Evolutionary conservation across 805 yeast species (phyloP), one percentile per base, ranked within the genome.

Genomic region (Tetrapisispora nanseiensis): DNA sequence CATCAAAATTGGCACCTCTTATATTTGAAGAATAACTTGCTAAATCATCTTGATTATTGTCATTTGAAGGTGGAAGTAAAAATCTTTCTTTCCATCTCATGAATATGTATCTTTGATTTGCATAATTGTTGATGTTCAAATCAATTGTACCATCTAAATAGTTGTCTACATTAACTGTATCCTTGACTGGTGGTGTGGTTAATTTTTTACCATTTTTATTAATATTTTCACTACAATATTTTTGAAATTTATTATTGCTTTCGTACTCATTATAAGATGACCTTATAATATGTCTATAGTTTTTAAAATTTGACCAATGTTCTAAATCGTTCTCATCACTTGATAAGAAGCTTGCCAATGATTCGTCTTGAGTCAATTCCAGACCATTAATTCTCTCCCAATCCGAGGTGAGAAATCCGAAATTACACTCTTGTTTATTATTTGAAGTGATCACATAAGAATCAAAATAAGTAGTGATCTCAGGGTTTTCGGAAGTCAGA

Each of bases 11-110:
- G 0, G 95, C 96, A 13, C 72, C 72, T 37, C 64, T 66, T 75
- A 90, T 49, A 5, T 47, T 48, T 2, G 38, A 35, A 6, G 38
- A 23, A 26, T 35, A 35, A 18, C 46, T 33, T 6, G 32, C 33
- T 2, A 23, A 13, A 4, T 29, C 15, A 4, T 39, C 43, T 0
- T 35, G 8, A 16, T 37, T 40, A 66, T 68, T 44, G 74, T 52
- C 59, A 11, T 55, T 32, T 10, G 2, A 4, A 10, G 38, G 27
- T 74, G 43, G 29, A 7, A 31, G 13, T 27, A 40, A 66, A 86
- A 78, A 62, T 86, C 95, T 76, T 61, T 89, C 97, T 63, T 89
- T 89, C 97, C 97, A 89, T 51, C 95, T 72, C 96, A 89, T 89
- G 58, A 78, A 89, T 6, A 89, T 63, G 52, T 66, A 72, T 44